A percentile compares a stretch with the other conserved stretches of the same genome.
Conservation (phyloP, 345 rosid genomes). For the Ricinus communis region DNA sequence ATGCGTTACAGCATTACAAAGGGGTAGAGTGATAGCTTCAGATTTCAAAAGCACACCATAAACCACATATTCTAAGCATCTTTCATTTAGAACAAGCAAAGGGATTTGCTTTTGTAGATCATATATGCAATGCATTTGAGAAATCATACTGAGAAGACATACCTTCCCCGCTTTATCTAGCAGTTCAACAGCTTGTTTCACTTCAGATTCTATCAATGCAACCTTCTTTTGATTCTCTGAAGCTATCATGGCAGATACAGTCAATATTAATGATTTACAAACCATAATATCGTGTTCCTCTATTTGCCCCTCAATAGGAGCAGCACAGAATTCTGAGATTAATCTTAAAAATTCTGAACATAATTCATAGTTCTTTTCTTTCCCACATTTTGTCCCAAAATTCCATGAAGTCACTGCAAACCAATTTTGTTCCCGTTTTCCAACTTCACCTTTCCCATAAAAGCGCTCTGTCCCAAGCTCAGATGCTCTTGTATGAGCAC, state of each 20-base stretch:
- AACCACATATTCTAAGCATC: not conserved
- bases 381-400: slow-evolving; percentile 73
- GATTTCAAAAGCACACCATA: not conserved
- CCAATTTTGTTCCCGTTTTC: slow-evolving; percentile 78
- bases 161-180: slow-evolving; percentile 88
- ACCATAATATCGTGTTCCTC: slow-evolving; percentile 56
- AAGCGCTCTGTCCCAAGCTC: slow-evolving; percentile 66
- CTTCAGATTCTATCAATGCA: slow-evolving; percentile 49
- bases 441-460: slow-evolving; percentile 79
- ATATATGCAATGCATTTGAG: not conserved
- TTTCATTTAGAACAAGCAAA: slow-evolving; percentile 1
- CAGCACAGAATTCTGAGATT: slow-evolving; percentile 59
- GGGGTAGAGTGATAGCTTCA: too few relatives aligned
- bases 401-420: slow-evolving; percentile 88
- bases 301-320: slow-evolving; percentile 41
- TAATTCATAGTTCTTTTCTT: slow-evolving; percentile 58
- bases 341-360: slow-evolving; percentile 65
- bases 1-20: slow-evolving; percentile 15
- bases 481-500: slow-evolving; percentile 55
- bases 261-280: slow-evolving; percentile 64
- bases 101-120: not conserved
- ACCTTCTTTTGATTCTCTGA: slow-evolving; percentile 59
- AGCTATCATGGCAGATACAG: slow-evolving; percentile 74
- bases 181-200: slow-evolving; percentile 62
- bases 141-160: slow-evolving; percentile 5